Evolutionary conservation across 768 basidiomycete genomes (phyloP), one percentile per base, ranked within the genome.

Genomic region (Leucogyrophana mollusca): DNA sequence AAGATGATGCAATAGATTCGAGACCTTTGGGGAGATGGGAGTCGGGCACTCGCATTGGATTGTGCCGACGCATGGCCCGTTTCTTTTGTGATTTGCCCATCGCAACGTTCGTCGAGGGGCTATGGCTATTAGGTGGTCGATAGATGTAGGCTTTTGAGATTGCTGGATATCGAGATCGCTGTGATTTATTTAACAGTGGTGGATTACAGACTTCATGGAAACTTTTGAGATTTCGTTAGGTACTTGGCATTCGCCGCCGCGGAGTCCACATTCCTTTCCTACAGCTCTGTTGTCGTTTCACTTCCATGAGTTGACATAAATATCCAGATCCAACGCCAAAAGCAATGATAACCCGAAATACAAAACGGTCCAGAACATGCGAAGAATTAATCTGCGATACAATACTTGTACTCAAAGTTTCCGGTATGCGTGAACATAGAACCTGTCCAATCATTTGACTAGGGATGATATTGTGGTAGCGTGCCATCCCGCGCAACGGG

Each of bases 71-170:
- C 85, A 84, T 84, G 8, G 78, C 60, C 47, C 80, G 78, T 62
- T 92, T 91, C 71, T 94, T 95, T 62, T 94, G 92, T 33, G 90
- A 83, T 68, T 95, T 96, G 56, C 92, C 94, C 94, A 97, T 97
- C 47, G 4, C 22, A 3, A 46, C 17, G 27, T 37, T 9, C 4
- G 17, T 34, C 27, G 27, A n/a, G n/a, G n/a, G n/a, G n/a, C n/a
- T n/a, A n/a, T n/a, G n/a, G n/a, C n/a, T n/a, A n/a, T n/a, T n/a
- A n/a, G n/a, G n/a, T n/a, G n/a, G n/a, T n/a, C n/a, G n/a, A n/a
- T n/a, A n/a, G n/a, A n/a, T n/a, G n/a, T n/a, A n/a, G n/a, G n/a
- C n/a, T n/a, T n/a, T n/a, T n/a, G n/a, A n/a, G n/a, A n/a, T n/a
- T n/a, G n/a, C n/a, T n/a, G n/a, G n/a, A n/a, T n/a, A n/a, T n/a